These are phyloP conservation scores for Dothidotthia symphoricarpi DNA, from an alignment of 2,329 filamentous ascomycete genomes.

Conservation along the genomic window DNA sequence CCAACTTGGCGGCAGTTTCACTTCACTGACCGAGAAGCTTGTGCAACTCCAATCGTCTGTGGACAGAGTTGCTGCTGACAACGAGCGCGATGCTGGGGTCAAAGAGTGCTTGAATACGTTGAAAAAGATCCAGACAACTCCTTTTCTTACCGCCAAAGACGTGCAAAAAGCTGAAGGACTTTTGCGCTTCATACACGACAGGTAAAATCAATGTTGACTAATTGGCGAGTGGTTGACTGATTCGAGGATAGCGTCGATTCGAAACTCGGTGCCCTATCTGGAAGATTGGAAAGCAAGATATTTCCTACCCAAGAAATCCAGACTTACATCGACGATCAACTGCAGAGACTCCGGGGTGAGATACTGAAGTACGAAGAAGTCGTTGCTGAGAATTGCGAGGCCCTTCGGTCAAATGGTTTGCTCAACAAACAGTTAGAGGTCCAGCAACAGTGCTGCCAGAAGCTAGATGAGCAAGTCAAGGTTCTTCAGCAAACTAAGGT, in stretches of 20 bases:
- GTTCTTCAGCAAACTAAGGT: conserved; percentile 10
- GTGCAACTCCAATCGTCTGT: conserved; percentile 11
- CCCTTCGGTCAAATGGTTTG: conserved; percentile 11
- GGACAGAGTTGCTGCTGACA: conserved; percentile 1
- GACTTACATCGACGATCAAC: conserved; percentile 13
- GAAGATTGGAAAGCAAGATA: conserved; percentile 1
- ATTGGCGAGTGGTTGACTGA: conserved; percentile 1
- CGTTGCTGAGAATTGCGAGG: conserved; percentile 13
- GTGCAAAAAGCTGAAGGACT: conserved; percentile 23
- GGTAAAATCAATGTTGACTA: conserved; percentile 14
- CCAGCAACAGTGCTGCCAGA: conserved; percentile 12
- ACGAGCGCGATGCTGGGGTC: conserved; percentile 3
- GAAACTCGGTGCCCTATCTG: conserved; percentile 13
- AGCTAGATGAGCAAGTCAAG: conserved; percentile 12
- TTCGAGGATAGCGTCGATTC: conserved; percentile 15
- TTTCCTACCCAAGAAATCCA: conserved; percentile 9
- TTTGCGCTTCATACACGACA: conserved; percentile 21
- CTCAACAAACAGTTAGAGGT: conserved; percentile 18
- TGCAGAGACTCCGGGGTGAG: conserved; percentile 15
- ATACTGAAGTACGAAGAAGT: conserved; percentile 22
- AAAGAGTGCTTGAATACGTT: conserved; percentile 21
- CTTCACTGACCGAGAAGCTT: conserved; percentile 16
- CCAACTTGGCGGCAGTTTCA: conserved; percentile 12
- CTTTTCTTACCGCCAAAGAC: conserved; percentile 21
- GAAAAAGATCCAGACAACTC: conserved; percentile 13